phyloP scores from a whole-genome alignment of 192 early-diverging fungal genomes.

The Phlyctochytrium bullatum region DNA sequence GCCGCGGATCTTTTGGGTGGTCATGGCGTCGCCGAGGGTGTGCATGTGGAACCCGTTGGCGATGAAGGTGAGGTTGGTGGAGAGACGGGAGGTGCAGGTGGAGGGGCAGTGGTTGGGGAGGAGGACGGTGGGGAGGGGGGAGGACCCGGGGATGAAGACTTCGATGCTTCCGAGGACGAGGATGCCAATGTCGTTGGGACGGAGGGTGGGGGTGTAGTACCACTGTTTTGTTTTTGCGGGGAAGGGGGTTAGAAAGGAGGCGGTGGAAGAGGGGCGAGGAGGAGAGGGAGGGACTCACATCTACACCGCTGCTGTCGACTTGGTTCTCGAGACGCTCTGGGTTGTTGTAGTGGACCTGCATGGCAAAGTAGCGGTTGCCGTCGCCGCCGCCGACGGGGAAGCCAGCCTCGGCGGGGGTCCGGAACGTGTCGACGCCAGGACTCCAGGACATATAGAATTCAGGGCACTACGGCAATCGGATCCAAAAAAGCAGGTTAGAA shows the following conservation, averaged over 20 bases:
- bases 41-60: slow-evolving; percentile 33
- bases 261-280: neutral
- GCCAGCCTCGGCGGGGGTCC: slow-evolving; percentile 8
- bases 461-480: neutral
- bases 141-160: slow-evolving; percentile 19
- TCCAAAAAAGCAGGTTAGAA: neutral
- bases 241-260: neutral
- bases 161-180: slow-evolving; percentile 11
- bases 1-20: slow-evolving; percentile 22
- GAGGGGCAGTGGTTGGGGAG: slow-evolving; percentile 13
- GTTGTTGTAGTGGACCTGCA: slow-evolving; percentile 25
- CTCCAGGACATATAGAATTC: slow-evolving; percentile 12
- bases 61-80: slow-evolving; percentile 10
- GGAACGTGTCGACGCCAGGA: slow-evolving; percentile 7
- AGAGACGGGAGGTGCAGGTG: slow-evolving; percentile 19
- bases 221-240: slow-evolving; percentile 11
- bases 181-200: slow-evolving; percentile 16
- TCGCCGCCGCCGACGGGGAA: slow-evolving; percentile 5
- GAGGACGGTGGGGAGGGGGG: slow-evolving; percentile 1
- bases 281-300: neutral
- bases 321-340: neutral
- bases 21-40: slow-evolving; percentile 21
- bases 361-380: slow-evolving; percentile 13
- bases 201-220: slow-evolving; percentile 12
- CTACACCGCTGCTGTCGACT: slow-evolving; percentile 9